phyloP scores from a whole-genome alignment of 371 early-diverging fungal genomes.

The Mortierella sp. region DNA sequence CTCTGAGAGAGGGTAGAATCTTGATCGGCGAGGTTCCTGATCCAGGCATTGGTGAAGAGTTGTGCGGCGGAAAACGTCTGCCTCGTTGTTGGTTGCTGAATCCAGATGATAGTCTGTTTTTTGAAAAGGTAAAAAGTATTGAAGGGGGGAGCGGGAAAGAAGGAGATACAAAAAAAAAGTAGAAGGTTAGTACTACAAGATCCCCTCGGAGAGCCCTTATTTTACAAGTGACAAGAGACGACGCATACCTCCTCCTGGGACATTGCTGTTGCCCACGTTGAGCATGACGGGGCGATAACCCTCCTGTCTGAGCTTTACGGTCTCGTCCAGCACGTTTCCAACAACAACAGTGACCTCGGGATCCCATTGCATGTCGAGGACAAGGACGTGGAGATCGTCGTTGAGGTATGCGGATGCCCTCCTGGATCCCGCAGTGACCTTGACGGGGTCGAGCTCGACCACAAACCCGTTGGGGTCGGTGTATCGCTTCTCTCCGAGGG shows the following conservation, averaged over 20 bases:
- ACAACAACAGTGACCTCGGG: conserved; percentile 54
- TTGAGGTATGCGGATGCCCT: conserved; percentile 44
- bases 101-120: conserved; percentile 47
- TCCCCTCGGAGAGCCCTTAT: background rate
- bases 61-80: conserved; percentile 54
- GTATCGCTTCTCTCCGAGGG: conserved; percentile 40
- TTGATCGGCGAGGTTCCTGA: conserved; percentile 49
- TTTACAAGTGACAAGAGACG: background rate
- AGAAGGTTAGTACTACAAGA: background rate
- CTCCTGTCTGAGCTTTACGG: conserved; percentile 48
- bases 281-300: conserved; percentile 56
- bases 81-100: conserved; percentile 31
- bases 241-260: conserved; percentile 52
- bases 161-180: background rate
- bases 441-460: conserved; percentile 52
- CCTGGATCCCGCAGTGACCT: conserved; percentile 50
- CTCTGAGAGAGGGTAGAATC: conserved; percentile 50
- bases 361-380: conserved; percentile 56
- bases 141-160: no score
- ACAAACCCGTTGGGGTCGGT: conserved; percentile 42
- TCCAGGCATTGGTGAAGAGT: conserved; percentile 54
- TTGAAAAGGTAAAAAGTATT: background rate
- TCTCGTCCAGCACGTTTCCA: conserved; percentile 53
- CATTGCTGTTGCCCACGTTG: conserved; percentile 40
- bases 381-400: conserved; percentile 56